Percentiles rank a stretch among this genome's conserved stretches.
Evolutionary conservation across 768 basidiomycete species (phyloP).

Genomic region (Tylopilus sp.): DNA sequence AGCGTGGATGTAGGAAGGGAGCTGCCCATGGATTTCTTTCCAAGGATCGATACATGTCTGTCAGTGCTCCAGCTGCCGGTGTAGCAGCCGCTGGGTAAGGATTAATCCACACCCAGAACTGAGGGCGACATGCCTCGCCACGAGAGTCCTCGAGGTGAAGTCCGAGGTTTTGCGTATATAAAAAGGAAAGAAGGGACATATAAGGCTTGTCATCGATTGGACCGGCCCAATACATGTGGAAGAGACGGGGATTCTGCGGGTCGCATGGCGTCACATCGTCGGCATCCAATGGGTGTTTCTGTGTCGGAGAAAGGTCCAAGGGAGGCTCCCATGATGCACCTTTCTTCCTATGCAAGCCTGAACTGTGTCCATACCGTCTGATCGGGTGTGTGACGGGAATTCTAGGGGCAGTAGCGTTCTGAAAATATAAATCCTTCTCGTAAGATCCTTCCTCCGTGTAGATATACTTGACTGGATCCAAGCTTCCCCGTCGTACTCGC

Average conservation of each 20-base stretch:
- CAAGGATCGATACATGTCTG: slow-evolving; percentile 80
- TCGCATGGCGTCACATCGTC: slow-evolving; percentile 51
- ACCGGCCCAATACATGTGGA: not conserved
- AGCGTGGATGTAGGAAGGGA: slow-evolving; percentile 90
- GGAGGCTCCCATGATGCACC: not conserved
- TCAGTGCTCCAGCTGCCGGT: slow-evolving; percentile 35
- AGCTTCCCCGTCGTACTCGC: not conserved
- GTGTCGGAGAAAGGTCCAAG: not conserved
- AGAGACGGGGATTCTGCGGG: slow-evolving; percentile 12
- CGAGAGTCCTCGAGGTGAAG: slow-evolving; percentile 44
- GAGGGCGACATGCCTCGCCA: slow-evolving; percentile 54
- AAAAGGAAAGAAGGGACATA: slow-evolving; percentile 80
- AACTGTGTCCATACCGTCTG: not conserved
- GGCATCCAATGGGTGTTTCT: slow-evolving; percentile 30
- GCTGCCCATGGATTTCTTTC: slow-evolving; percentile 86
- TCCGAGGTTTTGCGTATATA: slow-evolving; percentile 89
- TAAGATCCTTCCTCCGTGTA: not conserved
- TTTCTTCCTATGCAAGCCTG: not conserved
- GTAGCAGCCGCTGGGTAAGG: slow-evolving; percentile 69
- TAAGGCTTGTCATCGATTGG: not conserved
- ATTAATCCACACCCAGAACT: slow-evolving; percentile 97
- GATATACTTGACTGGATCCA: not conserved
- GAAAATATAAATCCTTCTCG: not conserved
- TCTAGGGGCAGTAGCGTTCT: not conserved
- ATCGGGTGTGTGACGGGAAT: not conserved